phyloP scores from a whole-genome alignment of 345 rosid species.

The Heritiera littoralis region DNA sequence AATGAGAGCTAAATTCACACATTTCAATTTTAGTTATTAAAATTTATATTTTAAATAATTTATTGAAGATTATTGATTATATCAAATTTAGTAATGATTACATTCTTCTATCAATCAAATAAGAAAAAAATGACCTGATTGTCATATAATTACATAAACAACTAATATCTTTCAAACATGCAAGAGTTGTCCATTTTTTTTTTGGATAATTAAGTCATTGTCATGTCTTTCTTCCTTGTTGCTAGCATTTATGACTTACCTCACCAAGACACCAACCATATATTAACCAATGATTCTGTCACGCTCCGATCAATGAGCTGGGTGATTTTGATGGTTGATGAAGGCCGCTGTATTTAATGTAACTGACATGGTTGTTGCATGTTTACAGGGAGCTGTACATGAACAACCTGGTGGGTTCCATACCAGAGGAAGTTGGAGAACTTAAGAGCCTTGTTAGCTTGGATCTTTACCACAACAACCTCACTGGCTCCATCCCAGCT shows the following conservation, averaged over 20 bases:
- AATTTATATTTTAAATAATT: too few relatives aligned
- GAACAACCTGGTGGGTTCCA: constrained; percentile 53
- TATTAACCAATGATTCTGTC: not conserved
- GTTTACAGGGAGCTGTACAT: constrained; percentile 60
- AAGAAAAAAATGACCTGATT: too few relatives aligned
- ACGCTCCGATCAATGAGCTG: not conserved
- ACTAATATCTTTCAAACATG: too few relatives aligned
- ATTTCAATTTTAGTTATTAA: too few relatives aligned
- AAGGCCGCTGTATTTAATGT: constrained; percentile 5
- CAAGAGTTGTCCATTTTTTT: too few relatives aligned
- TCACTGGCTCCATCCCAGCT: constrained; percentile 59
- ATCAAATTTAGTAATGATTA: too few relatives aligned
- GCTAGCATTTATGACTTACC: not conserved
- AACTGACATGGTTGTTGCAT: constrained; percentile 20
- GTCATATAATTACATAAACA: too few relatives aligned
- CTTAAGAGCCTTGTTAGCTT: constrained; percentile 64
- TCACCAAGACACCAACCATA: not conserved
- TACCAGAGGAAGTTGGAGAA: constrained; percentile 64
- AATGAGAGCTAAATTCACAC: too few relatives aligned
- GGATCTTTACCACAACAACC: constrained; percentile 69
- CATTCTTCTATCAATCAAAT: too few relatives aligned
- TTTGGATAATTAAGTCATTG: not conserved
- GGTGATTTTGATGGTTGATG: not conserved
- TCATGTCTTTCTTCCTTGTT: not conserved
- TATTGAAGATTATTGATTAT: too few relatives aligned